phyloP scores from a whole-genome alignment of 495 filamentous ascomycete genomes.

The Astrothelium macrocarpum region DNA sequence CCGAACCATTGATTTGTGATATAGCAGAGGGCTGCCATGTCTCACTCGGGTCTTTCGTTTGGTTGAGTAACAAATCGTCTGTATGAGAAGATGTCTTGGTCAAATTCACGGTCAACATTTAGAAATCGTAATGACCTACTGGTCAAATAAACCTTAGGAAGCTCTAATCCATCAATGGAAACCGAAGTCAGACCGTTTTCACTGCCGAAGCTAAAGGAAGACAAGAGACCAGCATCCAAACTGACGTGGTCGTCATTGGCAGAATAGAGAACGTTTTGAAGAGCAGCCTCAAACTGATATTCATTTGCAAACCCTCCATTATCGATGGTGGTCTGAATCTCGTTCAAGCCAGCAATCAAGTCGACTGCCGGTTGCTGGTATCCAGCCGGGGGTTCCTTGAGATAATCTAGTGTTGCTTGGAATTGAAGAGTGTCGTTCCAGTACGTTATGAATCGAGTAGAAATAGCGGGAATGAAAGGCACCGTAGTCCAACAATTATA shows the following conservation, averaged over 20 bases:
- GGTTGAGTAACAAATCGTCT: conserved; percentile 9
- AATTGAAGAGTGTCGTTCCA: conserved; percentile 48
- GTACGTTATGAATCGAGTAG: conserved; percentile 42
- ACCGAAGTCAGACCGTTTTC: conserved; percentile 36
- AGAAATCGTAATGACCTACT: conserved; percentile 19
- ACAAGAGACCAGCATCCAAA: conserved; percentile 34
- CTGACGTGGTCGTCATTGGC: conserved; percentile 41
- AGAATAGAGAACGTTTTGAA: conserved; percentile 35
- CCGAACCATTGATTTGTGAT: conserved; percentile 36
- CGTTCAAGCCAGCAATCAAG: conserved; percentile 37
- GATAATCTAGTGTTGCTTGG: conserved; percentile 45
- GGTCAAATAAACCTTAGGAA: conserved; percentile 39
- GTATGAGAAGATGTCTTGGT: neutral
- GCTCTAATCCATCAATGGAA: conserved; percentile 40
- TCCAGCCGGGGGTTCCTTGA: conserved; percentile 44
- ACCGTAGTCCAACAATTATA: conserved; percentile 45
- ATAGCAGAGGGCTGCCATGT: conserved; percentile 34
- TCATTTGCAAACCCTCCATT: conserved; percentile 35
- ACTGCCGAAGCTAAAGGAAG: conserved; percentile 39
- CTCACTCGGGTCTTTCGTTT: conserved; percentile 7
- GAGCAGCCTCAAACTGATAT: conserved; percentile 42
- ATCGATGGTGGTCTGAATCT: conserved; percentile 35
- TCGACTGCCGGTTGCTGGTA: conserved; percentile 48
- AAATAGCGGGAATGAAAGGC: conserved; percentile 45
- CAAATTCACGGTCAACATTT: neutral